Base-by-base conservation (phyloP, 2,329 filamentous ascomycete genomes). In the Triangularia verruculosa region DNA sequence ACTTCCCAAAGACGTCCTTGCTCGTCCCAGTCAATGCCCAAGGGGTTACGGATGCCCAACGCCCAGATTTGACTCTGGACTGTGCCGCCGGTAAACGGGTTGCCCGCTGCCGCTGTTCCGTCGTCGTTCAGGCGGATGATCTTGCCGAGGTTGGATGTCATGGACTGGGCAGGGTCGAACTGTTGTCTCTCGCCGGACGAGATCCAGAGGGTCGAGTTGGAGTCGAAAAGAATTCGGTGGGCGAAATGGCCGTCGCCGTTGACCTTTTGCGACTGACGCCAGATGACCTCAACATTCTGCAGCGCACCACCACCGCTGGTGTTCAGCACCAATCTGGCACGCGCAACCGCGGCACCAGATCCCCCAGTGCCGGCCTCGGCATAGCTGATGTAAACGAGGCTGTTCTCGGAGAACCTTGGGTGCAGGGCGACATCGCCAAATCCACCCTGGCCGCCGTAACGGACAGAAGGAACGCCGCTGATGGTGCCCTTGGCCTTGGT, bases 141-240 rank as follows among this genome's bases (percentile, higher is more conserved):
- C 72, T 75, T 75, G 70, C 73, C 73, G 54, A 75, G 72, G 71
- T 75, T 75, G 70, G 61, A 61, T 15, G 69, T 71, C 72, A 74
- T 72, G 64, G 61, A 63, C 68, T 75, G 73, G 15, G 73, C 57
- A 28, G 73, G 73, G 39, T 63, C 66, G 66, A 75, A 71, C 66
- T 72, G 72, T 66, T 75, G 71, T 64, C 71, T 73, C 67, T 75
- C 73, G 67, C 73, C 73, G 9, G 73, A 74, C 32, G 73, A 68
- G 68, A 75, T 71, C 71, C 71, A 75, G 58, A 75, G 69, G 24
- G 70, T 67, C 2, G 51, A 54, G 13, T 54, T 54, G 55, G 68
- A 68, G 62, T 74, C 69, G 65, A 75, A 75, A 66, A 74, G 71
- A 63, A 75, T 68, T 59, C 73, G 73, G 24, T 67, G 69, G 62